A percentile compares a stretch with the other conserved stretches of the same genome.
These are phyloP conservation scores for Debaryomycetaceae sp. DNA, from an alignment of 1,139 yeast species.

Conservation along the genomic window DNA sequence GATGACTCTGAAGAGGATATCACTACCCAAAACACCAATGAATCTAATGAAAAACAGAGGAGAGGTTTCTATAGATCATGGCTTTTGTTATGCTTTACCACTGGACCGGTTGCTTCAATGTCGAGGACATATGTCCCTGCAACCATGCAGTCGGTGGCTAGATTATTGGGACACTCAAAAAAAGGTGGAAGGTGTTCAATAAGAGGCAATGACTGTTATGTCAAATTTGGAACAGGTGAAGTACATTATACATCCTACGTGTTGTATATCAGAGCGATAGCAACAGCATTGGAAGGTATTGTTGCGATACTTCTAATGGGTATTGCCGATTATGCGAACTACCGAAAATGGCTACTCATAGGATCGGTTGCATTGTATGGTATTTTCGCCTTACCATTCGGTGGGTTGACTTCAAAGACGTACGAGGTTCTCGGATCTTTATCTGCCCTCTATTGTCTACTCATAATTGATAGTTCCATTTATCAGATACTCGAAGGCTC, in stretches of 20 bases:
- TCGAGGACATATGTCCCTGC: conserved; percentile 43
- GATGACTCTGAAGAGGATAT: conserved; percentile 5
- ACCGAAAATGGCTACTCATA: conserved; percentile 31
- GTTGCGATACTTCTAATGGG: conserved; percentile 39
- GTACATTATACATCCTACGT: conserved; percentile 39
- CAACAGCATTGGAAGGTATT: conserved; percentile 39
- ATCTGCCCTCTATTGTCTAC: conserved; percentile 31
- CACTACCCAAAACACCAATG: background rate
- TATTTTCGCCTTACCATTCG: conserved; percentile 36
- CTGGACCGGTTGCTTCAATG: conserved; percentile 46
- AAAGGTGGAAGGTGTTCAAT: conserved; percentile 22
- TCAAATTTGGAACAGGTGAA: conserved; percentile 31
- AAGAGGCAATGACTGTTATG: conserved; percentile 38
- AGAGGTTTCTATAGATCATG: conserved; percentile 22
- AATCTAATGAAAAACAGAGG: conserved; percentile 1
- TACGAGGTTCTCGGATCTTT: conserved; percentile 21
- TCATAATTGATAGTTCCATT: conserved; percentile 28
- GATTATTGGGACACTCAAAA: conserved; percentile 27
- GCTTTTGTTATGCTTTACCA: conserved; percentile 26
- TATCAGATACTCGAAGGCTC: conserved; percentile 43
- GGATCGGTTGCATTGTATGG: conserved; percentile 33
- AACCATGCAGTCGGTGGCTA: conserved; percentile 37
- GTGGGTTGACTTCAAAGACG: conserved; percentile 22
- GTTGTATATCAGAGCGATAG: conserved; percentile 35
- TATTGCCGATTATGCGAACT: conserved; percentile 42